Percentiles rank a stretch among this genome's conserved stretches.
phyloP scores from a whole-genome alignment of 2,329 filamentous ascomycete genomes.

The Sclerotinia spermophila region DNA sequence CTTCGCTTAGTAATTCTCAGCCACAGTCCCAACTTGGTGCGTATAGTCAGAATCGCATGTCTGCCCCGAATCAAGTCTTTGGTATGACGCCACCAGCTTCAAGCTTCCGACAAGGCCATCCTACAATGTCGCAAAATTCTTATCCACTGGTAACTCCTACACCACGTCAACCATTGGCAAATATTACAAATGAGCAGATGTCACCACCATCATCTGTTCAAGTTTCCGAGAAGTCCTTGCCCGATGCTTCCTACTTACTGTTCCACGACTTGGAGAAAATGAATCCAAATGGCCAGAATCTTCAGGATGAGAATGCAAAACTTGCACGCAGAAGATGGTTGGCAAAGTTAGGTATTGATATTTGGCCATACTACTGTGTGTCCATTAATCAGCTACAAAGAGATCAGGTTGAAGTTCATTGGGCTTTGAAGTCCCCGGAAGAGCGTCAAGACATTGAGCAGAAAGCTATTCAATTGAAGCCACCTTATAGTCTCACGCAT shows the following conservation, averaged over 20 bases:
- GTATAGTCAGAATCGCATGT: not conserved
- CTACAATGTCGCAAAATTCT: not conserved
- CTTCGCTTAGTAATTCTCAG: not conserved
- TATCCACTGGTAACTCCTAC: not conserved
- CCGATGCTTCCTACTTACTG: not conserved
- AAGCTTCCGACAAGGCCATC: not conserved
- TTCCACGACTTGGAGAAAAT: not conserved
- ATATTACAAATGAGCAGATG: not conserved
- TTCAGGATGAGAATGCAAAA: not conserved
- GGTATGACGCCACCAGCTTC: not conserved
- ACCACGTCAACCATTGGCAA: not conserved
- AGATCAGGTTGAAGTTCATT: not conserved
- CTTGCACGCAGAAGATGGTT: constrained; percentile 3
- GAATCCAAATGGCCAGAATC: not conserved
- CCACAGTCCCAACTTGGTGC: not conserved
- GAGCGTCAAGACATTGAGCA: not conserved
- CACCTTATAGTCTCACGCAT: not conserved
- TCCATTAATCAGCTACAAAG: not conserved
- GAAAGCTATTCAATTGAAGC: constrained; percentile 1
- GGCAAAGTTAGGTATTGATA: not conserved
- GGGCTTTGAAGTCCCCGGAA: constrained; percentile 1
- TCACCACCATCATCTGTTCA: not conserved
- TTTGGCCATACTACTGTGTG: not conserved
- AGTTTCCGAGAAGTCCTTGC: no score
- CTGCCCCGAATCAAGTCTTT: not conserved